Base-by-base conservation (phyloP, 139 green algal genomes). In the Volvox reticuliferus region DNA sequence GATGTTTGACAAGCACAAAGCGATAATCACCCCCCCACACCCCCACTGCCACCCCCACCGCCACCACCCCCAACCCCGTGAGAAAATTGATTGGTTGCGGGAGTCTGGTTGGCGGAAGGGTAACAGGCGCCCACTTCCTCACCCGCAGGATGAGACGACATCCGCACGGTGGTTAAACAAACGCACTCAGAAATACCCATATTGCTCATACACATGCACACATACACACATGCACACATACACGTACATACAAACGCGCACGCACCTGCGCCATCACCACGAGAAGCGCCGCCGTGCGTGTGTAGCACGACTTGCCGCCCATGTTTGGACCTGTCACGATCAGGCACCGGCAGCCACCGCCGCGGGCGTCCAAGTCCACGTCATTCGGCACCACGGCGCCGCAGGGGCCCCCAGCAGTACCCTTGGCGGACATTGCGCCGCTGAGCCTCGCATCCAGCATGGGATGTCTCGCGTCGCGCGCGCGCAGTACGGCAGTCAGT, bases 251-350 rank as follows among this genome's bases (percentile, higher is more conserved):
- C 79, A 14, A 12, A 30, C 79, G 5, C 12, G 0, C 61, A 33
- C 92, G 0, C 19, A 97, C 93, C 92, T 99, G 98, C 1, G 98
- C 98, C 95, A 99, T 96, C 83, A 99, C 95, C 50, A 93, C 93
- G 0, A 97, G 95, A 30, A 99, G 94, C 18, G 95, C 97, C 33
- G 95, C 95, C 55, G 95, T 91, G 24, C 96, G 92, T 21, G 96
- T 96, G 89, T 95, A 96, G 89, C 94, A 96, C 36, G 81, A 95
- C 95, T 99, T 99, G 91, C 97, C 97, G 50, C 95, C 98, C 97
- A 99, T 99, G 95, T 99, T 99, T 30, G 97, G 97, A 0, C 97
- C 97, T 0, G 95, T 98, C n/a, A 87, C 81, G 0, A 87, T n/a
- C n/a, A 87, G 55, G n/a, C 81, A 87, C 3, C 81, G 81, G 16